Evolutionary conservation across 495 filamentous ascomycete genomes (phyloP).

Genomic region (Tirmania nivea): DNA sequence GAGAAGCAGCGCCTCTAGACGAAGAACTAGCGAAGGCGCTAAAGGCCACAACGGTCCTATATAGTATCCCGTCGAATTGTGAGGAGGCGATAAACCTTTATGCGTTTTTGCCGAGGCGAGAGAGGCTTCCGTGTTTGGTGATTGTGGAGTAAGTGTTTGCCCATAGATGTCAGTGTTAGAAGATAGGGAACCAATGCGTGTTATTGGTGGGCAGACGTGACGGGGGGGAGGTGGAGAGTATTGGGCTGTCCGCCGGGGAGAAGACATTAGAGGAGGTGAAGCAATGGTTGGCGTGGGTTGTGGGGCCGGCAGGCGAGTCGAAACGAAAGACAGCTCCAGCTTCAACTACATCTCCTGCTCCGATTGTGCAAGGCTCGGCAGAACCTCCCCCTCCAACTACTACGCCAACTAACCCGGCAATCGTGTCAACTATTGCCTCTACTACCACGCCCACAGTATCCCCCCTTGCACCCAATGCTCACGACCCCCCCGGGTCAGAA

Average conservation of each 20-base stretch:
- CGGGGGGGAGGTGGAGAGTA: conserved; percentile 8
- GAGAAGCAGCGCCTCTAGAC: conserved; percentile 37
- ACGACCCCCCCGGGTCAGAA: too few relatives aligned
- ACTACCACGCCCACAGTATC: background rate
- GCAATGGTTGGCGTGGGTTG: conserved; percentile 4
- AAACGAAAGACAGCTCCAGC: conserved; percentile 5
- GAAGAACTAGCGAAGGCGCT: conserved; percentile 38
- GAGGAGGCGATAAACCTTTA: conserved; percentile 60
- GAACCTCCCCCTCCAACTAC: background rate
- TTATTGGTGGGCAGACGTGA: background rate
- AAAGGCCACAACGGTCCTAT: conserved; percentile 34
- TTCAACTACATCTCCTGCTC: background rate
- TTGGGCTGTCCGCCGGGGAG: conserved; percentile 12
- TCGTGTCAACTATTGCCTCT: background rate
- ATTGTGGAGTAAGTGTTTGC: conserved; percentile 40
- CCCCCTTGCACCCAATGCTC: too few relatives aligned
- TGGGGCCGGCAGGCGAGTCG: conserved; percentile 8
- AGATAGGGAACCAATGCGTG: background rate
- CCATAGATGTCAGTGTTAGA: conserved; percentile 16
- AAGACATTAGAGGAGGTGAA: conserved; percentile 13
- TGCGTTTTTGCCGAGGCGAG: conserved; percentile 49
- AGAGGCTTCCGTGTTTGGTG: conserved; percentile 49
- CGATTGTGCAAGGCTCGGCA: background rate
- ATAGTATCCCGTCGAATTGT: conserved; percentile 46
- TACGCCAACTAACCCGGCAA: background rate